These are phyloP conservation scores for Sextonia rubra DNA, from an alignment of 164 flowering plant species.

Conservation along the genomic window DNA sequence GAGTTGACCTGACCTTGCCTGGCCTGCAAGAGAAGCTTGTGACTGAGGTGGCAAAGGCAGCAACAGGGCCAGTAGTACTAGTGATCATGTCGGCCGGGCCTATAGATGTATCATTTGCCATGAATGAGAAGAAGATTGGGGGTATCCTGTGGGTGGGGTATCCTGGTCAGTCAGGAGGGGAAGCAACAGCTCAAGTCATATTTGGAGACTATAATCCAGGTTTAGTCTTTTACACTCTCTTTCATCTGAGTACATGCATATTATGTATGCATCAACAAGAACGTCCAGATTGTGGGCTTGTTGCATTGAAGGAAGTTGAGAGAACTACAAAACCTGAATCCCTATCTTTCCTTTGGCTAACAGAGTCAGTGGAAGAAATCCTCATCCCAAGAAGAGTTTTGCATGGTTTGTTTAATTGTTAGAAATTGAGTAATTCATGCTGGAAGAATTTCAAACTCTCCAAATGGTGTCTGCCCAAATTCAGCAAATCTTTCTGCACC, in stretches of 20 bases:
- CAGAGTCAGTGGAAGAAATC: too few species aligned
- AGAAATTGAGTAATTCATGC: too few species aligned
- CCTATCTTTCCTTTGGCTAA: too few species aligned
- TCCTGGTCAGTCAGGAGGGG: constrained; percentile 73
- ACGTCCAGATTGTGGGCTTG: too few species aligned
- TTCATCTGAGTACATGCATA: not conserved
- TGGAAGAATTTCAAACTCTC: too few species aligned
- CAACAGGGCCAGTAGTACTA: constrained; percentile 45
- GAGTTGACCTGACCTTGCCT: constrained; percentile 51
- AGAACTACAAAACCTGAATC: too few species aligned
- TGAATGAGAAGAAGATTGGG: constrained; percentile 32
- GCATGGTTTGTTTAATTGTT: too few species aligned
- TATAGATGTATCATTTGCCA: constrained; percentile 51
- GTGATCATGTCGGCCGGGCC: constrained; percentile 70
- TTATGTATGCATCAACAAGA: not conserved
- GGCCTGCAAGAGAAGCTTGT: constrained; percentile 59
- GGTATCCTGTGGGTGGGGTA: constrained; percentile 69
- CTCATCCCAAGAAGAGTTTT: too few species aligned
- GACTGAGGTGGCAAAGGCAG: constrained; percentile 29
- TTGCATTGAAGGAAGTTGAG: too few species aligned
- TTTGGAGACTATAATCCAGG: constrained; percentile 71
- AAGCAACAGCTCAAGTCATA: constrained; percentile 62
- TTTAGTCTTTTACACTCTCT: not conserved
- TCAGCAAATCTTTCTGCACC: too few species aligned
- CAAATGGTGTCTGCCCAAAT: too few species aligned